Conservation (phyloP, 1,284 basidiomycete species). For the Psilocybe mexicana region DNA sequence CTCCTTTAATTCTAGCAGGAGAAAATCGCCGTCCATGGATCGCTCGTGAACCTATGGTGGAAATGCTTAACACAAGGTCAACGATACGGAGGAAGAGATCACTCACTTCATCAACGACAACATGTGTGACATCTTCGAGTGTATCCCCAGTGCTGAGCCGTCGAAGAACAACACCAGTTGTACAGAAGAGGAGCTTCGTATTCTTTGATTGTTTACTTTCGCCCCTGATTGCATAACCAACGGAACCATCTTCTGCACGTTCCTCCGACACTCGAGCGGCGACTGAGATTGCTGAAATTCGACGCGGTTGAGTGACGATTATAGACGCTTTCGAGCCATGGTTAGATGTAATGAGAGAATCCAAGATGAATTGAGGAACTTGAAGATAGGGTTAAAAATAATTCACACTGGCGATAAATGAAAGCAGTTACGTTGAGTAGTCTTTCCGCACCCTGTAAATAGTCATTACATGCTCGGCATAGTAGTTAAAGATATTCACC, state of each 20-base stretch:
- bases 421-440: conserved; percentile 64
- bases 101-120: conserved; percentile 87
- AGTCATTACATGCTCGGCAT: conserved; percentile 5
- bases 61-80: not conserved
- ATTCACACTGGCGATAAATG: not conserved
- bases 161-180: conserved; percentile 88
- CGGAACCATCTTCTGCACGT: conserved; percentile 79
- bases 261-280: conserved; percentile 88
- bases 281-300: conserved; percentile 89
- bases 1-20: conserved; percentile 85
- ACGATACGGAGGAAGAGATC: not conserved
- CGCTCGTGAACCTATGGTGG: conserved; percentile 79
- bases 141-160: conserved; percentile 77
- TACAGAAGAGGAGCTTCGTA: conserved; percentile 88
- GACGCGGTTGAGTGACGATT: conserved; percentile 87
- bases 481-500: conserved; percentile 37
- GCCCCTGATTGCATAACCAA: conserved; percentile 92
- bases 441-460: conserved; percentile 81
- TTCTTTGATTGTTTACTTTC: conserved; percentile 70
- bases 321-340: conserved; percentile 76
- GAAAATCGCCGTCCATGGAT: conserved; percentile 87
- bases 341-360: conserved; percentile 70
- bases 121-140: conserved; percentile 75
- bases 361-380: conserved; percentile 90
- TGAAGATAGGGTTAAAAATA: conserved; percentile 16